phyloP scores from a whole-genome alignment of 176 grass and related monocot genomes.

The Tuctoria greenei region DNA sequence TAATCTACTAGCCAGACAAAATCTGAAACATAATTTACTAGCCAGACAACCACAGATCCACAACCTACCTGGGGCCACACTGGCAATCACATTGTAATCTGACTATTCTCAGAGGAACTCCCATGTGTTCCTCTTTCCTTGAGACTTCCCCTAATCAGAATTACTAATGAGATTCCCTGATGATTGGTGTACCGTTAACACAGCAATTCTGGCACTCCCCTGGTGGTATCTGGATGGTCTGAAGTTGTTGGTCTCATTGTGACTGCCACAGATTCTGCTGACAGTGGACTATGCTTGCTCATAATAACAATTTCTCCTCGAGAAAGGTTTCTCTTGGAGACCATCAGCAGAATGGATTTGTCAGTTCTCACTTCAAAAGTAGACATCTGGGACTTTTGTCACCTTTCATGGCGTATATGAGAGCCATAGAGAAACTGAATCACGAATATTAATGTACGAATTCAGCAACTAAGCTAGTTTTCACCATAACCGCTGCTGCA shows the following conservation, averaged over 20 bases:
- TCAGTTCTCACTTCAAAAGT: neutral
- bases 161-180: neutral
- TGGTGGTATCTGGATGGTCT: neutral
- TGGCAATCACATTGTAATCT: neutral
- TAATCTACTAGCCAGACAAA: neutral
- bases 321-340: neutral
- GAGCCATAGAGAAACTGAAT: neutral
- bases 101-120: too few species aligned
- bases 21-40: neutral
- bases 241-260: neutral
- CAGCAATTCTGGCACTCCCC: neutral
- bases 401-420: neutral
- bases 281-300: neutral
- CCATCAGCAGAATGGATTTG: neutral
- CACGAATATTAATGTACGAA: neutral
- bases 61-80: neutral
- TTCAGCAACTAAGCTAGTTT: slow-evolving; percentile 22
- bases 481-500: slow-evolving; percentile 8
- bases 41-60: neutral
- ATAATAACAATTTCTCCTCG: neutral
- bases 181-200: neutral
- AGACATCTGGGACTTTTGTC: neutral
- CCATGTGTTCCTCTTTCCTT: too few species aligned
- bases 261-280: neutral
- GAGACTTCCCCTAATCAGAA: neutral